phyloP scores from a whole-genome alignment of 331 rosid genomes.

The Quercus lobata region DNA sequence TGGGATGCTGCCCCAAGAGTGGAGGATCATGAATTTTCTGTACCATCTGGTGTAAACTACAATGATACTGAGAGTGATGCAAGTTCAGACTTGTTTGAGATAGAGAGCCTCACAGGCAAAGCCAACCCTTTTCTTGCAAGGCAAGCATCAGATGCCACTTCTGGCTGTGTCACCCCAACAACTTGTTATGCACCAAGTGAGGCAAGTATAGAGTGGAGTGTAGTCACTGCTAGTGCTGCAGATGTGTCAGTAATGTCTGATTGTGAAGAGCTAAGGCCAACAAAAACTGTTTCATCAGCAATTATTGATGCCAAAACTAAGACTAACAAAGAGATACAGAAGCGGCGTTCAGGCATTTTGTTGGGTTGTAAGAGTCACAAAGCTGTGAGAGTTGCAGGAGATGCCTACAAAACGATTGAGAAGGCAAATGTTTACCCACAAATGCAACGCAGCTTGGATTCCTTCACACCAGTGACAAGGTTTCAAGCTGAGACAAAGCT shows the following conservation, averaged over 20 bases:
- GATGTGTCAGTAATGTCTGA: conserved; percentile 71
- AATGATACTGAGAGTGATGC: conserved; percentile 79
- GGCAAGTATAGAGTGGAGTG: conserved; percentile 96
- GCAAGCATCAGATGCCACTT: conserved; percentile 39
- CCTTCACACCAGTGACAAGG: conserved; percentile 32
- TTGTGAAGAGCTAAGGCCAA: conserved; percentile 55
- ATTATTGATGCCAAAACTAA: conserved; percentile 23
- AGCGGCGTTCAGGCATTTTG: conserved; percentile 35
- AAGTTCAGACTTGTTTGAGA: conserved; percentile 93
- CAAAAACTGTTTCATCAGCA: conserved; percentile 11
- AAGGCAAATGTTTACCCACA: conserved; percentile 22
- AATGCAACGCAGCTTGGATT: conserved; percentile 24
- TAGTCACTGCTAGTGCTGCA: conserved; percentile 82
- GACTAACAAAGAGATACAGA: conserved; percentile 33
- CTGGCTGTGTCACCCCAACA: conserved; percentile 63
- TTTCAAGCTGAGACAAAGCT: conserved; percentile 43
- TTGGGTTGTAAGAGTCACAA: conserved; percentile 82
- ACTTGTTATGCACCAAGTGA: conserved; percentile 89
- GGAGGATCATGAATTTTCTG: conserved; percentile 35
- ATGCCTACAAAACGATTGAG: conserved; percentile 39
- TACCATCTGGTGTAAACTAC: conserved; percentile 25
- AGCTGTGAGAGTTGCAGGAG: conserved; percentile 64
- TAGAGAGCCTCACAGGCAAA: conserved; percentile 62
- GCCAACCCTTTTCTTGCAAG: conserved; percentile 40
- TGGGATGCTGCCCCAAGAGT: conserved; percentile 42